Evolutionary conservation across 2,329 filamentous ascomycete genomes (phyloP), one percentile per base, ranked within the genome.

Genomic region (Penicillium concentricum): DNA sequence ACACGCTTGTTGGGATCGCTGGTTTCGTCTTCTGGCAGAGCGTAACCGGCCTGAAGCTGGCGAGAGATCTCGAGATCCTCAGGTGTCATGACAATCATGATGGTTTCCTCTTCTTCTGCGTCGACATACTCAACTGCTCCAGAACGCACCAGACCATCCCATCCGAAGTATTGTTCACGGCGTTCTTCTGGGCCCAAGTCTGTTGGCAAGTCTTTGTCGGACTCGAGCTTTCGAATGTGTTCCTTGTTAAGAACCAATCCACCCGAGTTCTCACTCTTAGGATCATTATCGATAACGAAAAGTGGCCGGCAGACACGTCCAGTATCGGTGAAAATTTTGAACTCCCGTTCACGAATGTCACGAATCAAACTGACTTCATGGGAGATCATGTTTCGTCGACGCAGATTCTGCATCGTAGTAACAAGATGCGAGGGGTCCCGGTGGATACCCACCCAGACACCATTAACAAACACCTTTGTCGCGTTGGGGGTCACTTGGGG

Each of bases 81-180:
- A 0, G 94, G 94, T 0, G 92, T 95, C 93, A 99, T 99, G 74
- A 92, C 91, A 70, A 99, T 99, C 94, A 99, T 99, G 38, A 94
- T 88, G 0, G 92, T 96, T 75, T 99, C 95, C 73, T 99, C 94
- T 79, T 99, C 95, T 72, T 99, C 95, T 0, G 94, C 94, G 73
- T 99, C 94, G 12, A 99, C 84, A 69, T 97, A 97, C 72, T 99
- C 94, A 37, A 99, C 89, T 3, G 92, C 91, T 75, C 93, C 94
- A 13, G 86, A 84, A 56, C 88, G 85, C 42, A 96, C 86, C 39
- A 99, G 81, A 18, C 91, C 90, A 65, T 92, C 86, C 92, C 95
- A 99, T 50, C 92, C 92, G 68, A 90, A 93, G 66, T 87, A 89
- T 30, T 81, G 71, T 47, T 81, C 76, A 38, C 80, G 78, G 54